These are phyloP conservation scores for Asclepias syriaca DNA, from an alignment of 257 asterid genomes.

Conservation along the genomic window DNA sequence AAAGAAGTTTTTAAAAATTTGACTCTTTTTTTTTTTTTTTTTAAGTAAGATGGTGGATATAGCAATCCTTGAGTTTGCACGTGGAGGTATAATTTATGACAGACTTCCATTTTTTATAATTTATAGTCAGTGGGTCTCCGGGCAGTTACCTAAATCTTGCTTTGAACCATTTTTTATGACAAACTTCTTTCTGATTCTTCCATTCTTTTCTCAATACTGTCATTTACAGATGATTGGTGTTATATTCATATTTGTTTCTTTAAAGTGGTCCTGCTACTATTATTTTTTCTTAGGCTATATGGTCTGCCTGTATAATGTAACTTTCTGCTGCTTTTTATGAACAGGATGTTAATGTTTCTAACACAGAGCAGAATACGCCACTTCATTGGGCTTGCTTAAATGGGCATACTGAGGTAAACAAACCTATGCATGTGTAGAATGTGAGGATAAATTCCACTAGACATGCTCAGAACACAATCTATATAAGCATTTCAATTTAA, in stretches of 20 bases:
- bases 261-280: neutral
- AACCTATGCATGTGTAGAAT: neutral
- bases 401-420: conserved; percentile 69
- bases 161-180: too few species aligned
- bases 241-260: neutral
- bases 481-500: neutral
- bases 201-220: neutral
- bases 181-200: neutral
- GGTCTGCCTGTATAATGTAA: neutral
- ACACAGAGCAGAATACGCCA: conserved; percentile 76
- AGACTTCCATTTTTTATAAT: too few species aligned
- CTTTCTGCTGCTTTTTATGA: conserved; percentile 11
- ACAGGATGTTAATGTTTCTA: conserved; percentile 83
- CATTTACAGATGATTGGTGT: neutral
- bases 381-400: conserved; percentile 98
- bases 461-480: neutral
- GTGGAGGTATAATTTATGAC: neutral
- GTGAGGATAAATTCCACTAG: neutral
- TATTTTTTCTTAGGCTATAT: neutral
- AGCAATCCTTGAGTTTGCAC: too few species aligned
- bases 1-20: neutral
- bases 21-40: too few species aligned
- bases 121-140: too few species aligned
- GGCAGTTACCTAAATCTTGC: too few species aligned
- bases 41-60: too few species aligned